Evolutionary conservation across 108 stramenopile species (phyloP).

Genomic region (Skeletonema potamos): DNA sequence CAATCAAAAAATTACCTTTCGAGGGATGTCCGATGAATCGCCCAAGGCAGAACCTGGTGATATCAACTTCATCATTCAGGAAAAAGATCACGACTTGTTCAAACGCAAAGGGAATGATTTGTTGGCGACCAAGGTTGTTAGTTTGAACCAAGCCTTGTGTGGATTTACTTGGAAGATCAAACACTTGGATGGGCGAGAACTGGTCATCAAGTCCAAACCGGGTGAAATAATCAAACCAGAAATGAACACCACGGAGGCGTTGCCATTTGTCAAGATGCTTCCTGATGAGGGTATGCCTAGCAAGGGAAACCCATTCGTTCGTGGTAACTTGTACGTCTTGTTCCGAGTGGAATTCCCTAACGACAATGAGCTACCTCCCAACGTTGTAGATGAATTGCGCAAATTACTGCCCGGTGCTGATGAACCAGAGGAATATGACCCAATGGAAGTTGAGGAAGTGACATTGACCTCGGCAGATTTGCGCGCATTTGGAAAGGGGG

Average conservation of each 20-base stretch:
- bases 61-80: constrained; percentile 94
- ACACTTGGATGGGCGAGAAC: constrained; percentile 73
- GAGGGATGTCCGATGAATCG: constrained; percentile 92
- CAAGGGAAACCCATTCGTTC: constrained; percentile 88
- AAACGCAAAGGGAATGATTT: constrained; percentile 95
- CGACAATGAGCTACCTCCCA: constrained; percentile 45
- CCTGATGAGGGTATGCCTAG: constrained; percentile 97
- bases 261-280: constrained; percentile 86
- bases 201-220: constrained; percentile 63
- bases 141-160: constrained; percentile 91
- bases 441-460: constrained; percentile 88
- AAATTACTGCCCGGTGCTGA: constrained; percentile 72
- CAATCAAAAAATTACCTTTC: constrained; percentile 91
- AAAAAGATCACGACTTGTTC: constrained; percentile 93
- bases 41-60: constrained; percentile 93
- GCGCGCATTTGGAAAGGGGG: constrained; percentile 90
- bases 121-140: constrained; percentile 79
- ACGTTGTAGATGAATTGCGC: constrained; percentile 60
- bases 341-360: constrained; percentile 93
- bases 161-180: constrained; percentile 80
- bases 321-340: constrained; percentile 90
- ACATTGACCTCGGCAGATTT: constrained; percentile 84
- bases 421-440: constrained; percentile 76
- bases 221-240: constrained; percentile 86
- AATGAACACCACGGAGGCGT: constrained; percentile 60